These are phyloP conservation scores for Carpinus viminea DNA, from an alignment of 306 rosid genomes.

Conservation along the genomic window DNA sequence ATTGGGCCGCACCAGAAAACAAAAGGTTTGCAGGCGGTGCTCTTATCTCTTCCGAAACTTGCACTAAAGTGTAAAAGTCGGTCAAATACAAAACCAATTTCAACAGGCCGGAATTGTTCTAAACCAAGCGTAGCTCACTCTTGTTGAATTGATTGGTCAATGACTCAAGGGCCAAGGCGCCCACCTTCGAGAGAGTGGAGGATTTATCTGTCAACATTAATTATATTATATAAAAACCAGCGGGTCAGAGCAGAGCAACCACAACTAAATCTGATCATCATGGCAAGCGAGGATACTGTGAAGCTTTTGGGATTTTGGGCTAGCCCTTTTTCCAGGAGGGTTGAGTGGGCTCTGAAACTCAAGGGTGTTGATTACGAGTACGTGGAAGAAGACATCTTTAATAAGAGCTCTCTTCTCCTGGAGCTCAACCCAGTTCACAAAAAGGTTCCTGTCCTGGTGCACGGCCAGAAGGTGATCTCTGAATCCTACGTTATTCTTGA, in stretches of 20 bases:
- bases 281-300: conserved; percentile 17
- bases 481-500: not conserved
- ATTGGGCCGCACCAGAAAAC: too few relatives aligned
- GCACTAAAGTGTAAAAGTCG: too few relatives aligned
- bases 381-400: conserved; percentile 27
- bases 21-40: too few relatives aligned
- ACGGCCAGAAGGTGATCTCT: not conserved
- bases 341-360: conserved; percentile 45
- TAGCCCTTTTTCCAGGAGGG: conserved; percentile 46
- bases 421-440: conserved; percentile 7
- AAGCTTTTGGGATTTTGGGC: conserved; percentile 49
- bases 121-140: too few relatives aligned
- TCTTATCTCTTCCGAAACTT: too few relatives aligned
- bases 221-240: not conserved
- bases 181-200: too few relatives aligned
- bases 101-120: too few relatives aligned
- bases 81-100: too few relatives aligned
- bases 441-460: not conserved
- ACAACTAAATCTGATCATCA: not conserved
- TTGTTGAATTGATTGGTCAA: too few relatives aligned
- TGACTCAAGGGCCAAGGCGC: too few relatives aligned
- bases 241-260: not conserved
- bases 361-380: conserved; percentile 48
- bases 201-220: too few relatives aligned
- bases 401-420: conserved; percentile 10